phyloP scores from a whole-genome alignment of 1,284 basidiomycete genomes.

The Thelephora terrestris region DNA sequence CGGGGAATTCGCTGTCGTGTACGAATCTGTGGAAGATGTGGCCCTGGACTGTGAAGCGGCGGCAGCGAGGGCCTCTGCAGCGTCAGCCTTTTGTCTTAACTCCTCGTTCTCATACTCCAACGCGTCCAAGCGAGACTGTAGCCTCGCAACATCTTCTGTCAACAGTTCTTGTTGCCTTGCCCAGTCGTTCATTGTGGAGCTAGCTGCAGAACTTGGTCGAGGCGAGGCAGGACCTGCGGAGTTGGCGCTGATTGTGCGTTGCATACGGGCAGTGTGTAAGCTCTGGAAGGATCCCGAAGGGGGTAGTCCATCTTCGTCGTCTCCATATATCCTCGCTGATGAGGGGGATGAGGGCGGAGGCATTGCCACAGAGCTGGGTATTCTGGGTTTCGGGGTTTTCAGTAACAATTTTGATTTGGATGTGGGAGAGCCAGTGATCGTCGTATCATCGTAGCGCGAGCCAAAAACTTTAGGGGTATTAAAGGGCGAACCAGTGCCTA shows the following conservation, averaged over 20 bases:
- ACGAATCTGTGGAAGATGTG: too few species aligned
- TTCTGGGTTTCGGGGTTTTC: constrained; percentile 46
- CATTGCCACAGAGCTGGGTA: constrained; percentile 70
- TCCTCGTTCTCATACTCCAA: constrained; percentile 38
- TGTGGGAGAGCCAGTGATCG: constrained; percentile 25
- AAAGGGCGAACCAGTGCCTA: constrained; percentile 35
- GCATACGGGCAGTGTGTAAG: not conserved
- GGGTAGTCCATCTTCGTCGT: constrained; percentile 18
- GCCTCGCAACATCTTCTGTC: constrained; percentile 26
- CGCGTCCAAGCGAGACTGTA: constrained; percentile 42
- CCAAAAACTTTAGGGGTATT: constrained; percentile 51
- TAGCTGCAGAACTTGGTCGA: constrained; percentile 21
- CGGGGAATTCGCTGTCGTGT: too few species aligned
- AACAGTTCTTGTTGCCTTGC: constrained; percentile 19
- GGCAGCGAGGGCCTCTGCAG: constrained; percentile 17
- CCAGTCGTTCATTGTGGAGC: constrained; percentile 10
- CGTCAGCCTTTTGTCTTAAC: constrained; percentile 15
- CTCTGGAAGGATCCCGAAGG: not conserved
- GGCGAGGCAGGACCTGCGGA: constrained; percentile 10
- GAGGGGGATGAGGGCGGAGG: constrained; percentile 62
- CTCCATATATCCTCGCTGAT: constrained; percentile 26
- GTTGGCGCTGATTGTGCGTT: constrained; percentile 20
- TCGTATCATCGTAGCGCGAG: constrained; percentile 24
- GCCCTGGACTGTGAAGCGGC: constrained; percentile 8
- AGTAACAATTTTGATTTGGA: constrained; percentile 37